Conservation (phyloP, 805 yeast species). For the Yarrowia alimentaria region DNA sequence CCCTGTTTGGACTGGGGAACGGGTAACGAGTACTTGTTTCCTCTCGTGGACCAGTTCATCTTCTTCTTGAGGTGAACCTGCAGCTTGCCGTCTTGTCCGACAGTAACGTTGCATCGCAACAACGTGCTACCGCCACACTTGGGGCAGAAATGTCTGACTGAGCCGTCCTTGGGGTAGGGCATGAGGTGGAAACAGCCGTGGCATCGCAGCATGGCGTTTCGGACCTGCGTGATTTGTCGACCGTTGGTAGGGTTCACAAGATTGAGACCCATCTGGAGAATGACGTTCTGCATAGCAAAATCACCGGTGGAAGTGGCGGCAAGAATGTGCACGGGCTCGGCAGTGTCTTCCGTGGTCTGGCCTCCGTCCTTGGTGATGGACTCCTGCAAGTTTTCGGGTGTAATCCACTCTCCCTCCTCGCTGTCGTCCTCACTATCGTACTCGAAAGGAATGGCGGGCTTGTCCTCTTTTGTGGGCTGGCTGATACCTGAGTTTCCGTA, state of each 20-base stretch:
- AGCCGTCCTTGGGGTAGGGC: slow-evolving; percentile 74
- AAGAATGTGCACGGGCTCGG: slow-evolving; percentile 45
- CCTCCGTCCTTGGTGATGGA: slow-evolving; percentile 67
- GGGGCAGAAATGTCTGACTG: slow-evolving; percentile 80
- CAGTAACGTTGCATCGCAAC: slow-evolving; percentile 84
- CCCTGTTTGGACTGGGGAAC: slow-evolving; percentile 83
- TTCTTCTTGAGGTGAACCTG: slow-evolving; percentile 86
- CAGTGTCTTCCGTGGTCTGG: slow-evolving; percentile 51
- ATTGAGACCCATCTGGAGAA: slow-evolving; percentile 85
- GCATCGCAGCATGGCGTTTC: slow-evolving; percentile 93
- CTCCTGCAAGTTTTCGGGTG: slow-evolving; percentile 77
- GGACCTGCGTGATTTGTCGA: slow-evolving; percentile 73
- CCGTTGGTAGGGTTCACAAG: slow-evolving; percentile 85
- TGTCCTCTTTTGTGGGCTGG: slow-evolving; percentile 25
- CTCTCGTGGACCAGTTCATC: slow-evolving; percentile 91
- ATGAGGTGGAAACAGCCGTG: slow-evolving; percentile 90
- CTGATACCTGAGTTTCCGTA: slow-evolving; percentile 15
- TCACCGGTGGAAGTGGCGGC: slow-evolving; percentile 93
- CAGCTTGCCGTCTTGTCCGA: slow-evolving; percentile 74
- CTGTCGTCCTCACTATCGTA: slow-evolving; percentile 53
- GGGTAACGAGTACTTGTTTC: slow-evolving; percentile 75
- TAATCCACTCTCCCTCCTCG: slow-evolving; percentile 88
- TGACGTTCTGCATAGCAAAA: slow-evolving; percentile 95
- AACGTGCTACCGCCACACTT: slow-evolving; percentile 92
- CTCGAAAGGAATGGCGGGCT: slow-evolving; percentile 24